Base-by-base conservation (phyloP, 371 early-diverging fungal genomes). In the Mortierella sp. region DNA sequence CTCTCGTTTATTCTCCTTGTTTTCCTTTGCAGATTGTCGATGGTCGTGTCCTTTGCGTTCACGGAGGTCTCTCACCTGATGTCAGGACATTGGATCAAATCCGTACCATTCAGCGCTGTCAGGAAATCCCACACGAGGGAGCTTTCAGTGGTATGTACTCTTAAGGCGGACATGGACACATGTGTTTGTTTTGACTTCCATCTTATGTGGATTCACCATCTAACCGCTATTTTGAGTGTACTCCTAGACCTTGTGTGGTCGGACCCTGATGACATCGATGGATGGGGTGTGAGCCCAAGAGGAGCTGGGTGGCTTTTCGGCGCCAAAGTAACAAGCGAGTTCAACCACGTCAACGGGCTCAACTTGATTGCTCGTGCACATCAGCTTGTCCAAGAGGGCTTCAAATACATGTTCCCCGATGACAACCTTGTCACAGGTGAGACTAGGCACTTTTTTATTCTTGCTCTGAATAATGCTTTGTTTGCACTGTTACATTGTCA, bases 291-390 rank as follows among this genome's bases (percentile, higher is more conserved):
- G 61, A 97, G 97, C 79, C 99, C 99, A 50, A 92, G 99, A 80
- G 99, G 99, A 55, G 99, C 99, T 69, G 99, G 99, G 71, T 99
- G 98, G 95, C 93, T 98, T 37, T 99, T 99, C 93, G 99, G 99
- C 21, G 95, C 95, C 67, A 97, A 98, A 86, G 97, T 99, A 48
- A 97, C 99, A 55, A 94, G 96, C 72, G 97, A 98, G 91, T 99
- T 99, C 89, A 97, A 97, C 86, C 96, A 98, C 80, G 96, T 97
- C 79, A 99, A 99, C 88, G 95, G 95, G 59, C 90, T 99, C 72
- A 95, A 94, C 26, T 88, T 99, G 55, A 97, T 99, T 77, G 97
- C 98, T 34, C 93, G 99, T 82, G 98, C 98, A 24, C 99, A 99
- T 93, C 98, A 99, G 87, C 92, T 99, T 79, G 98, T 98, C n/a